phyloP scores from a whole-genome alignment of 805 yeast species.

The Debaryomyces prosopidis region DNA sequence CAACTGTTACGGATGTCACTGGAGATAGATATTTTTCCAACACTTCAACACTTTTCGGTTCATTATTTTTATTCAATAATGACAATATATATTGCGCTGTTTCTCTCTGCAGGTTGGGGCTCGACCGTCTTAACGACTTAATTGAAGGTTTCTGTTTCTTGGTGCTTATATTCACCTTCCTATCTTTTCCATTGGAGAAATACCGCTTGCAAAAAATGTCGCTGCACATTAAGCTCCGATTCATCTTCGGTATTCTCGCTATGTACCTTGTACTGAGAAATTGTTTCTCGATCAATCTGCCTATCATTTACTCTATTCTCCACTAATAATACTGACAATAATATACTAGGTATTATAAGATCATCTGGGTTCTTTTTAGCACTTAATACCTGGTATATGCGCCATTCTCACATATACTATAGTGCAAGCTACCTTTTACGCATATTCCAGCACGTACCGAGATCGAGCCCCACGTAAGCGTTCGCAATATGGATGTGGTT shows the following conservation, averaged over 20 bases:
- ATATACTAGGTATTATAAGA: too few species aligned
- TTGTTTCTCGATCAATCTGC: not conserved
- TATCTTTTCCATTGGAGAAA: not conserved
- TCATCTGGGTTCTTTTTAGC: too few species aligned
- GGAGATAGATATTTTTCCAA: conserved; percentile 36
- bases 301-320: not conserved
- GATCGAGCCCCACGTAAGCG: too few species aligned
- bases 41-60: conserved; percentile 17
- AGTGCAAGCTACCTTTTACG: too few species aligned
- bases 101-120: conserved; percentile 21
- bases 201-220: not conserved
- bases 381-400: too few species aligned
- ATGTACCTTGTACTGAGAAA: not conserved
- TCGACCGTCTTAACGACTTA: conserved; percentile 28
- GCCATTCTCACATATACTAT: too few species aligned
- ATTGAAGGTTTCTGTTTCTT: conserved; percentile 25
- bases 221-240: not conserved
- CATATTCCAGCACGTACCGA: too few species aligned
- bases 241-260: not conserved
- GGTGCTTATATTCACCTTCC: conserved; percentile 1
- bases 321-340: too few species aligned
- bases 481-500: too few species aligned
- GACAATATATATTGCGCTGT: conserved; percentile 24
- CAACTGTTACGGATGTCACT: conserved; percentile 70
- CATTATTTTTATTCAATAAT: conserved; percentile 20